Percentiles rank a stretch among this genome's conserved stretches.
phyloP scores from a whole-genome alignment of 768 basidiomycete genomes.

The Dentipellis sp. region DNA sequence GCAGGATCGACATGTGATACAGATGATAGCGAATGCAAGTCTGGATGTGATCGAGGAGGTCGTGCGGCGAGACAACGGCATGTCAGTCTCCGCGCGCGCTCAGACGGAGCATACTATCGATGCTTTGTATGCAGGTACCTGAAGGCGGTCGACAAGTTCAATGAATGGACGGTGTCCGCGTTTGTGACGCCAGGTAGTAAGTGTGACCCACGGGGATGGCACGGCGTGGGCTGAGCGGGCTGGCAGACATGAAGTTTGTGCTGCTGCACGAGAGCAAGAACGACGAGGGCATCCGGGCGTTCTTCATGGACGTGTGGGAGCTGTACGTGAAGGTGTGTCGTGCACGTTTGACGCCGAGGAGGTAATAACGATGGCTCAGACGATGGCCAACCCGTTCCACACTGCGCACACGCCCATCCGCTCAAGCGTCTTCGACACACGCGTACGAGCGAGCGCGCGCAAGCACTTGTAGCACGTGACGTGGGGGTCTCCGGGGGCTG shows the following conservation, averaged over 20 bases:
- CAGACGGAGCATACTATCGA: constrained; percentile 4
- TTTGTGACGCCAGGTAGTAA: constrained; percentile 93
- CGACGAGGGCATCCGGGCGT: constrained; percentile 90
- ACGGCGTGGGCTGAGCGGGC: constrained; percentile 9
- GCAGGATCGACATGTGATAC: constrained; percentile 88
- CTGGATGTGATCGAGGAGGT: constrained; percentile 93
- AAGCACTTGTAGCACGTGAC: constrained; percentile 47
- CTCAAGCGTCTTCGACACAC: constrained; percentile 72
- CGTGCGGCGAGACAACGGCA: constrained; percentile 71
- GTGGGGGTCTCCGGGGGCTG: neutral
- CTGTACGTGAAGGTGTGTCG: constrained; percentile 81
- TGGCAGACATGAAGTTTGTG: constrained; percentile 86
- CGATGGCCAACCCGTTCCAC: constrained; percentile 92
- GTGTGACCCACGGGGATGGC: constrained; percentile 21
- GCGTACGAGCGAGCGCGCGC: constrained; percentile 80
- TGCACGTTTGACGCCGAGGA: neutral
- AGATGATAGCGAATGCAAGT: constrained; percentile 98
- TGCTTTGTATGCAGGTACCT: constrained; percentile 62
- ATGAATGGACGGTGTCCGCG: constrained; percentile 97
- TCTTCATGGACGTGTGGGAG: constrained; percentile 97
- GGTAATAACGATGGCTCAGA: constrained; percentile 34
- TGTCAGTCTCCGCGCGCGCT: constrained; percentile 41
- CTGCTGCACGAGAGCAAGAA: constrained; percentile 93
- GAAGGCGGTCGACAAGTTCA: constrained; percentile 93
- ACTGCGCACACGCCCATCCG: constrained; percentile 79